A percentile compares a stretch with the other conserved stretches of the same genome.
Evolutionary conservation across 108 stramenopile genomes (phyloP).

Genomic region (Schizochytrium sp.): DNA sequence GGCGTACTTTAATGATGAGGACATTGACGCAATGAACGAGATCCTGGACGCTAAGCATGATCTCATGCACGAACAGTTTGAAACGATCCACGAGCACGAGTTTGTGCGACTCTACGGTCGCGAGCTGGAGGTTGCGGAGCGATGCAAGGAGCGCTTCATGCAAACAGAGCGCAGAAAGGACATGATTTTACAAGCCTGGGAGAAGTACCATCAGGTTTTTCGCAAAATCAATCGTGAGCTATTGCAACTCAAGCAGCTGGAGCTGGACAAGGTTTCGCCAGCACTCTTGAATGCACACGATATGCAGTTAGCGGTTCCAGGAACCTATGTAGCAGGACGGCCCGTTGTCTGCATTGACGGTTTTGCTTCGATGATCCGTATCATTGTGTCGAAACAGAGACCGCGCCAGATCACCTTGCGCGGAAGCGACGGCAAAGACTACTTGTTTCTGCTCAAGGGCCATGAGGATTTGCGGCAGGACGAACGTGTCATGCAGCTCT

Average conservation of each 20-base stretch:
- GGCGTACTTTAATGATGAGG: slow-evolving; percentile 83
- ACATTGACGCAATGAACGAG: slow-evolving; percentile 81
- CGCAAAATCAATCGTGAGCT: slow-evolving; percentile 86
- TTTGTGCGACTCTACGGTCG: slow-evolving; percentile 69
- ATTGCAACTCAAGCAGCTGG: slow-evolving; percentile 67
- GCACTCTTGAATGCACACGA: slow-evolving; percentile 65
- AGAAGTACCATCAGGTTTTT: slow-evolving; percentile 90
- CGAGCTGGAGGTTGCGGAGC: slow-evolving; percentile 66
- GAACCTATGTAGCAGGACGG: slow-evolving; percentile 63
- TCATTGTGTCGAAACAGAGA: slow-evolving; percentile 95
- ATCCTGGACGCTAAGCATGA: slow-evolving; percentile 71
- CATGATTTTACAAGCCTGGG: slow-evolving; percentile 77
- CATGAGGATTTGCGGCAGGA: slow-evolving; percentile 99
- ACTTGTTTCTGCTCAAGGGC: slow-evolving; percentile 96
- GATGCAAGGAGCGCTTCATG: slow-evolving; percentile 58
- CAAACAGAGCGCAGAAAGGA: neutral
- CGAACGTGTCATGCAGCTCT: slow-evolving; percentile 98
- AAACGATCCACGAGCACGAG: slow-evolving; percentile 65
- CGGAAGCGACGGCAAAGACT: slow-evolving; percentile 91
- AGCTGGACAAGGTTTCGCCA: slow-evolving; percentile 79
- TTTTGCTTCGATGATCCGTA: slow-evolving; percentile 69
- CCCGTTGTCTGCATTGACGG: slow-evolving; percentile 73
- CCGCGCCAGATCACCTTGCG: slow-evolving; percentile 87
- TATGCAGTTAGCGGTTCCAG: slow-evolving; percentile 88
- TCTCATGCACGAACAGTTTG: slow-evolving; percentile 64